phyloP scores from a whole-genome alignment of 2,329 filamentous ascomycete species.

The Fusarium sublunatum region DNA sequence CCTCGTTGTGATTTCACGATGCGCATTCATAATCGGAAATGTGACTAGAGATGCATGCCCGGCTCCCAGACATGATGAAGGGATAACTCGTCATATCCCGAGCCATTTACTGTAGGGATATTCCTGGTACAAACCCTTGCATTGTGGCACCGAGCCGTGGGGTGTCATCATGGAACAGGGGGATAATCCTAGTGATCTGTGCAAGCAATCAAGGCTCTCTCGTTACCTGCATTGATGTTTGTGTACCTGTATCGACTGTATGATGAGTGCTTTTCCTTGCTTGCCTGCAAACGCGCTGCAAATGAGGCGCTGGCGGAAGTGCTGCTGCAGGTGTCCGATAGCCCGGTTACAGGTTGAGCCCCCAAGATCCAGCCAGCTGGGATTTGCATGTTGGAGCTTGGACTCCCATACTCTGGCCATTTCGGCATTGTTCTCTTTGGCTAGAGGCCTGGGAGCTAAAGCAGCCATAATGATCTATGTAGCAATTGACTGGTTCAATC shows the following conservation, averaged over 20 bases:
- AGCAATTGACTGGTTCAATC: slow-evolving; percentile 25
- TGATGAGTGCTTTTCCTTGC: slow-evolving; percentile 14
- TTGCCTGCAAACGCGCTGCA: slow-evolving; percentile 15
- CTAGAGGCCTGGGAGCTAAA: slow-evolving; percentile 3
- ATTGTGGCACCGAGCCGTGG: slow-evolving; percentile 30
- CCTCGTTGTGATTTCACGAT: neutral
- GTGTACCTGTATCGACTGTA: slow-evolving; percentile 2
- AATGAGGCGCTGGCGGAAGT: slow-evolving; percentile 22
- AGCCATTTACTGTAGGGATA: slow-evolving; percentile 9
- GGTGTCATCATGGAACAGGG: slow-evolving; percentile 34
- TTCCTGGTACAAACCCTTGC: slow-evolving; percentile 30
- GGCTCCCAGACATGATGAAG: slow-evolving; percentile 23
- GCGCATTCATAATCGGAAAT: slow-evolving; percentile 2
- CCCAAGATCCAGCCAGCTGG: slow-evolving; percentile 19
- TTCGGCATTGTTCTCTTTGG: slow-evolving; percentile 28
- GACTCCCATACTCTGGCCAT: slow-evolving; percentile 8
- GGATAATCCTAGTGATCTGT: slow-evolving; percentile 25
- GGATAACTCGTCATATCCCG: slow-evolving; percentile 25
- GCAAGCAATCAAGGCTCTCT: slow-evolving; percentile 31
- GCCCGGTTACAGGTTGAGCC: slow-evolving; percentile 20
- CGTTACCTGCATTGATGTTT: slow-evolving; percentile 27
- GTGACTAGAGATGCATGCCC: slow-evolving; percentile 10
- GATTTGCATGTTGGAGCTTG: slow-evolving; percentile 23
- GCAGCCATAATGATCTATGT: slow-evolving; percentile 32
- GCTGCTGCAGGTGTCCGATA: slow-evolving; percentile 32